Evolutionary conservation across 441 rosid species (phyloP).

Genomic region (Rhodomyrtus psidioides): DNA sequence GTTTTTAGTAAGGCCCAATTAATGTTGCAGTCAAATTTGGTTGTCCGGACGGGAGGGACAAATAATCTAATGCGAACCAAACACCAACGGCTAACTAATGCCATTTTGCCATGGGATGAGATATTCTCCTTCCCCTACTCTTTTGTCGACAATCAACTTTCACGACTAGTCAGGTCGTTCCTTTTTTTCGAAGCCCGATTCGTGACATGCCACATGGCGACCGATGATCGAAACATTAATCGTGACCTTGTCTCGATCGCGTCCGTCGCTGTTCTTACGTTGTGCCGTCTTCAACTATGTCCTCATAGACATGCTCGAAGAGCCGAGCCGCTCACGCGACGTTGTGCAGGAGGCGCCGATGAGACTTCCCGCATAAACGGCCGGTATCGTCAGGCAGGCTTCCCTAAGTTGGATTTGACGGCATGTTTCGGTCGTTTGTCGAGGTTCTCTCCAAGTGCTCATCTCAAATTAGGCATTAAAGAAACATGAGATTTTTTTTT

Average conservation of each 20-base stretch:
- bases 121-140: neutral
- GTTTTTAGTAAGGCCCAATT: neutral
- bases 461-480: neutral
- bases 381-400: neutral
- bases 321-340: neutral
- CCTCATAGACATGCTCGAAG: neutral
- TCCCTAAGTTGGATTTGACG: neutral
- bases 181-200: neutral
- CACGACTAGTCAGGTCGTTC: too few relatives aligned
- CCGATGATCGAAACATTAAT: neutral
- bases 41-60: neutral
- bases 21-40: neutral
- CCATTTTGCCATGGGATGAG: neutral
- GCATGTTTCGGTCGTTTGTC: neutral
- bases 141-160: neutral
- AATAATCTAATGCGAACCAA: neutral
- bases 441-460: neutral
- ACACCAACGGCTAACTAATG: neutral
- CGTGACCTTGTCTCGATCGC: rapidly evolving
- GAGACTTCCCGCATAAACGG: neutral
- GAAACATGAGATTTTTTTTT: neutral
- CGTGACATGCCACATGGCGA: rapidly evolving
- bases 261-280: rapidly evolving
- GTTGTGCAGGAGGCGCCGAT: rapidly evolving
- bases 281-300: neutral